phyloP scores from a whole-genome alignment of 768 basidiomycete genomes.

The Clathrus columnatus region DNA sequence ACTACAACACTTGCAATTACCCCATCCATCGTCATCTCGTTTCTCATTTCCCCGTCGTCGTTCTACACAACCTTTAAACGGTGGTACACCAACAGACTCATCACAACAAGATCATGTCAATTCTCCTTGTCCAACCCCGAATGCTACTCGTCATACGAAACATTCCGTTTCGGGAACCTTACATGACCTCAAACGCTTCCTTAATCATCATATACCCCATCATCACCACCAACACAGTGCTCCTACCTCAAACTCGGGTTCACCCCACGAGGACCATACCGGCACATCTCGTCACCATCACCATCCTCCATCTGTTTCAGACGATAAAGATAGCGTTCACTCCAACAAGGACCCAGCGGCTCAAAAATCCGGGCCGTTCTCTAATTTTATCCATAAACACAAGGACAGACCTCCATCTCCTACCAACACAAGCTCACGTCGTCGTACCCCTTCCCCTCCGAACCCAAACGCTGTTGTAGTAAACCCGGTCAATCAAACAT shows the following conservation, averaged over 20 bases:
- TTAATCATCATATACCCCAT: slow-evolving; percentile 84
- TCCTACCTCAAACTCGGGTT: slow-evolving; percentile 13
- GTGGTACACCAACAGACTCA: slow-evolving; percentile 10
- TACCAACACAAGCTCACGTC: slow-evolving; percentile 10
- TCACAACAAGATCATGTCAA: slow-evolving; percentile 1
- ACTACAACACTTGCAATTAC: slow-evolving; percentile 5
- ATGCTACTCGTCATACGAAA: slow-evolving; percentile 19
- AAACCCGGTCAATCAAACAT: too few species aligned
- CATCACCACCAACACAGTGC: slow-evolving; percentile 22
- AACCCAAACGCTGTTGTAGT: too few species aligned
- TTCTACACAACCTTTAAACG: slow-evolving; percentile 20
- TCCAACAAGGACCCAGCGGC: neutral
- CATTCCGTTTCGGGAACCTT: slow-evolving; percentile 57
- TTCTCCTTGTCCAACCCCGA: slow-evolving; percentile 6
- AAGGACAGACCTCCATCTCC: slow-evolving; percentile 10
- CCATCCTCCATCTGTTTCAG: slow-evolving; percentile 18
- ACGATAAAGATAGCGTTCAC: neutral
- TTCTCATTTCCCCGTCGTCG: slow-evolving; percentile 21
- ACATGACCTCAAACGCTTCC: slow-evolving; percentile 89
- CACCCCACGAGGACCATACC: slow-evolving; percentile 17
- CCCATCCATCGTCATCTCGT: slow-evolving; percentile 20
- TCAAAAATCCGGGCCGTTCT: slow-evolving; percentile 15
- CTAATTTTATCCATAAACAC: slow-evolving; percentile 6
- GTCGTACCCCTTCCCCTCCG: slow-evolving; percentile 21
- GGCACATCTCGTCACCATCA: slow-evolving; percentile 23